phyloP scores from a whole-genome alignment of 768 basidiomycete species.

The Pholiota molesta region DNA sequence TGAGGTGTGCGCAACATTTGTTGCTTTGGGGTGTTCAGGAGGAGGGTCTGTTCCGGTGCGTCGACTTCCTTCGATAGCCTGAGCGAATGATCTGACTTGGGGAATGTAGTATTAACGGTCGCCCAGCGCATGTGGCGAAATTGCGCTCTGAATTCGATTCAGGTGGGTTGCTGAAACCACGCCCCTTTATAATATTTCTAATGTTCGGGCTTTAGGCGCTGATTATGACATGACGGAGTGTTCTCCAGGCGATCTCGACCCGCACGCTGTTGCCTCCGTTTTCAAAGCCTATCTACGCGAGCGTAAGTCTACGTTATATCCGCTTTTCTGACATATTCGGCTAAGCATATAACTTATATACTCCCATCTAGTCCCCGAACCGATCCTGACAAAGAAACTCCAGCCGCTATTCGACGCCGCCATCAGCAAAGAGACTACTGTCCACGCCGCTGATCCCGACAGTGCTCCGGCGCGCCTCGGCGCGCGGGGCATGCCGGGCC shows the following conservation, averaged over 20 bases:
- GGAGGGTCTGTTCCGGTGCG: constrained; percentile 85
- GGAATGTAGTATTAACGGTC: constrained; percentile 71
- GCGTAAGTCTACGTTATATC: constrained; percentile 55
- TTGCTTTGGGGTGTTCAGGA: constrained; percentile 84
- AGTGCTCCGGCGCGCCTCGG: constrained; percentile 17
- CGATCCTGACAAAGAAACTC: constrained; percentile 76
- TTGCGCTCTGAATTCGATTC: constrained; percentile 83
- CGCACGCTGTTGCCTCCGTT: constrained; percentile 90
- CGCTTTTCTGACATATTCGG: neutral
- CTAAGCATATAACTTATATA: neutral
- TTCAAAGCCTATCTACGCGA: constrained; percentile 94
- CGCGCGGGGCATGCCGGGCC: constrained; percentile 23
- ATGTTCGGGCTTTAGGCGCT: constrained; percentile 54
- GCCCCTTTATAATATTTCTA: constrained; percentile 16
- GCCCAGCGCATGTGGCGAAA: constrained; percentile 77
- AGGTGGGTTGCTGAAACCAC: constrained; percentile 40
- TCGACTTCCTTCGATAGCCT: constrained; percentile 23
- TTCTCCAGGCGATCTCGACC: constrained; percentile 86
- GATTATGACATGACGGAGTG: constrained; percentile 84
- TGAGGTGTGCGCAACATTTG: constrained; percentile 83
- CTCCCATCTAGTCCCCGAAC: constrained; percentile 73
- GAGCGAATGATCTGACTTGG: constrained; percentile 12
- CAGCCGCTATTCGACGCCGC: constrained; percentile 80
- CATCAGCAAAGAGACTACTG: constrained; percentile 56
- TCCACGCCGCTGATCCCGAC: constrained; percentile 24